Base-by-base conservation (phyloP, 2,329 filamentous ascomycete species). In the Ceratocystis lukuohia region DNA sequence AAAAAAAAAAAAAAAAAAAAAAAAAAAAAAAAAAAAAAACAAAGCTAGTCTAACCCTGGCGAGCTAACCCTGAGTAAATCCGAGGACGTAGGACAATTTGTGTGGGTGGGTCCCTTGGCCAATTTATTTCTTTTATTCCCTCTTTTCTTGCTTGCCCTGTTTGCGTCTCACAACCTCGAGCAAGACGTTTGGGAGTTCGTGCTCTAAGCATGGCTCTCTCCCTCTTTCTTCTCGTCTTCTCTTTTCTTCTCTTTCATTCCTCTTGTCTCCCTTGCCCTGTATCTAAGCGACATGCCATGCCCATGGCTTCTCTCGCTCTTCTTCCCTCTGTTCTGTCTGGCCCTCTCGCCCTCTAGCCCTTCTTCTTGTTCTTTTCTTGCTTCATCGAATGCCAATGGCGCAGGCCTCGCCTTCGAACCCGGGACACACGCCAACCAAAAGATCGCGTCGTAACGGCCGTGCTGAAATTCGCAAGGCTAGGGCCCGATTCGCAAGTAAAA, bases 151-250 rank as follows among this genome's bases (percentile, higher is more conserved):
- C 33, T 37, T 37, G 33, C 28, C 17, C n/a, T 37, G 28, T 7
- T 33, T 59, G 30, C 53, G 53, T 59, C 53, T 59, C 25, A 59
- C 53, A 57, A 57, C 53, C 10, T 12, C 46, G 22, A 50, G 46
- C 53, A 57, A 57, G 53, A 59, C 28, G 53, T 33, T 59, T 59
- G 53, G 15, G 53, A 33, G 53, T 59, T 50, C 46, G 17, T 59
- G 7, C 53, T n/a, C 53, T 59, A 8, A 30, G 53, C 53, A 37
- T n/a, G 53, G 46, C 46, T 12, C n/a, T 22, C 46, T 50, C 22
- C 22, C 3, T 22, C 46, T 37, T 25, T 53, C 46, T 50, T 22
- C 46, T 53, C 3, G 48, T 53, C 33, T 37, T 53, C 20, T 53
- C 48, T 53, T 53, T 30, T 59, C 28, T 59, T 33, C 28, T 59